Evolutionary conservation across 164 flowering plant species (phyloP).

Genomic region (Tetrastigma voinierianum): DNA sequence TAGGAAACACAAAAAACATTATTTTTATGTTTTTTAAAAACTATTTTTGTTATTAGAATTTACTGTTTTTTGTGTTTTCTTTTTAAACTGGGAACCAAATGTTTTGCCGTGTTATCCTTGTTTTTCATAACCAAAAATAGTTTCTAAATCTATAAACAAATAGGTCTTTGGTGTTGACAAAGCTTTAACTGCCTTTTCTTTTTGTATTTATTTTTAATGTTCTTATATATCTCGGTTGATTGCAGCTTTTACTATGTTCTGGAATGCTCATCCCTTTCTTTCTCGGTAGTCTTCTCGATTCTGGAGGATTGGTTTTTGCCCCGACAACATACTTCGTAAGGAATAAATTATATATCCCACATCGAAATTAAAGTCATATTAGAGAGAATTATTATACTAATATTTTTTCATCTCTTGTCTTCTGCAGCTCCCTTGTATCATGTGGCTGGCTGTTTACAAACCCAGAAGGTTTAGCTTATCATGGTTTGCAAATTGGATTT

Average conservation of each 20-base stretch:
- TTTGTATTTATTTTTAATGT: too few species aligned
- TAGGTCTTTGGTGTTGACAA: too few species aligned
- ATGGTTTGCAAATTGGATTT: slow-evolving; percentile 46
- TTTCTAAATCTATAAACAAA: too few species aligned
- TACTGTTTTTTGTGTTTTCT: too few species aligned
- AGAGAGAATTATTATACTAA: not conserved
- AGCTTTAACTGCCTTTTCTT: too few species aligned
- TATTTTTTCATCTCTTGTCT: not conserved
- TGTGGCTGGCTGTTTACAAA: slow-evolving; percentile 44
- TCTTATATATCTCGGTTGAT: not conserved
- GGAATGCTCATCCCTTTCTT: slow-evolving; percentile 43
- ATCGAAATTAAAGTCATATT: not conserved
- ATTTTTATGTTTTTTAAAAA: too few species aligned
- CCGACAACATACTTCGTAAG: slow-evolving; percentile 54
- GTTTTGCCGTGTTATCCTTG: too few species aligned
- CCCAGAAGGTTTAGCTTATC: slow-evolving; percentile 41
- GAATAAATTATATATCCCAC: too few species aligned
- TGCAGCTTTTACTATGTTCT: slow-evolving; percentile 39
- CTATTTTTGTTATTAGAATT: too few species aligned
- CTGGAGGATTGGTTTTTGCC: slow-evolving; percentile 42
- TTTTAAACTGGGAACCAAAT: too few species aligned
- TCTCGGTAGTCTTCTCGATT: slow-evolving; percentile 34
- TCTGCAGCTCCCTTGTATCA: slow-evolving; percentile 50
- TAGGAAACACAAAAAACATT: too few species aligned
- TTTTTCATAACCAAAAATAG: too few species aligned